Conservation (phyloP, 805 yeast genomes). For the Wickerhamiella galacta region DNA sequence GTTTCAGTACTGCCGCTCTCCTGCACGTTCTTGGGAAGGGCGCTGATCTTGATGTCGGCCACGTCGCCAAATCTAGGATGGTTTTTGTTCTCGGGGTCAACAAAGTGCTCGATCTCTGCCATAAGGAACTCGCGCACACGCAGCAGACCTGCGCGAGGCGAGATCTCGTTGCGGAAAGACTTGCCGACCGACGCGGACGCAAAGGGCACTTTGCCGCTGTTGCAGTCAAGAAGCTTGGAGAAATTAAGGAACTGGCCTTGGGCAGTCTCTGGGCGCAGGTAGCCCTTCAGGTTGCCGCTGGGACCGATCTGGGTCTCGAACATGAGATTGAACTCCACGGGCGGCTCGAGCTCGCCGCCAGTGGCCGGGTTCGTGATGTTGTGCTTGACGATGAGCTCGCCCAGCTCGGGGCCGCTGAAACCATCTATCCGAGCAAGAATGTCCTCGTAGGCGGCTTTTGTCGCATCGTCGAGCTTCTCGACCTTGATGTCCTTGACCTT, state of each 20-base stretch:
- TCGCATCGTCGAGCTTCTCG: conserved; percentile 66
- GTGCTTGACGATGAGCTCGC: conserved; percentile 68
- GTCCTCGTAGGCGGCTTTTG: conserved; percentile 64
- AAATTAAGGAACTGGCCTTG: conserved; percentile 98
- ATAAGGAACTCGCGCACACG: conserved; percentile 97
- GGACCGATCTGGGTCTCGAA: conserved; percentile 99
- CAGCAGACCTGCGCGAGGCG: conserved; percentile 93
- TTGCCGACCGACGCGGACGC: conserved; percentile 99
- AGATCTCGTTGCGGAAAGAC: conserved; percentile 96
- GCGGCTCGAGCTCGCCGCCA: conserved; percentile 70
- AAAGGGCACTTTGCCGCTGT: conserved; percentile 94
- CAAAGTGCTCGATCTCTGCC: conserved; percentile 99
- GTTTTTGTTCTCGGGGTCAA: conserved; percentile 76
- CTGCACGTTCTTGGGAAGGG: conserved; percentile 79
- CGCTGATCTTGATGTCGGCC: conserved; percentile 50
- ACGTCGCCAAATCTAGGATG: conserved; percentile 72
- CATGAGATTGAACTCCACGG: conserved; percentile 94
- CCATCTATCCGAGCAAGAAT: conserved; percentile 87
- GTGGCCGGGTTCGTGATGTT: conserved; percentile 85
- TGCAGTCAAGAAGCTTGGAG: conserved; percentile 80
- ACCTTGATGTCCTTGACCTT: conserved; percentile 91
- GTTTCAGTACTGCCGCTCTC: conserved; percentile 65
- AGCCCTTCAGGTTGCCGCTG: conserved; percentile 90
- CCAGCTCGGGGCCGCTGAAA: conserved; percentile 80
- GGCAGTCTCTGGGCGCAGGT: conserved; percentile 96